Base-by-base conservation (phyloP, 1,284 basidiomycete genomes). In the Singerocomus rubriflavus region DNA sequence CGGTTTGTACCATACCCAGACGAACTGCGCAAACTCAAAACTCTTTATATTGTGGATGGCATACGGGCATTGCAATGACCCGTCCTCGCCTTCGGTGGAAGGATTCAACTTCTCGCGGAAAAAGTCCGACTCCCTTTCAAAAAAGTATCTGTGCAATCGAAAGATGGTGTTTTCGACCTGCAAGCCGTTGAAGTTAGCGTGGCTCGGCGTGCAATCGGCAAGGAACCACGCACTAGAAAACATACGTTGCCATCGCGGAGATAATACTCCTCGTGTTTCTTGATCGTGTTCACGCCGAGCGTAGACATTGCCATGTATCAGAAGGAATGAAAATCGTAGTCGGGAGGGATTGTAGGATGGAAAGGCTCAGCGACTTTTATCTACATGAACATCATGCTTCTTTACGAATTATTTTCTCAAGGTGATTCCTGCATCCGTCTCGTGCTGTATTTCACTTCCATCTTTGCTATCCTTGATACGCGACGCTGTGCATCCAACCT, bases 1-100 rank as follows among this genome's bases (percentile, higher is more conserved):
- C 84, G 80, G 79, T 46, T 85, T 84, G 48, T 88, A 88, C 65
- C 85, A 87, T 0, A 87, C 76, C 82, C 82, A 87, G 0, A 85
- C 61, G 26, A 88, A 80, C 6, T 75, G 71, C 0, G 78, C 75
- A 54, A 88, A 85, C 5, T 84, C 79, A 0, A 69, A 64, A 0
- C 70, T 61, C 1, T 64, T 71, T 4, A 78, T 70, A 2, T 78
- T 72, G 6, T 43, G 34, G 9, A 57, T 63, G 0, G 14, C 44
- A 5, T 49, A 65, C 0, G 57, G 65, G 4, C 78, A 72, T 6
- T 82, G 62, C 0, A 73, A 62, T 10, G 53, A 45, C 0, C 72
- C 56, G 66, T 71, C 12, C 74, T 56, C 52, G 7, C 10, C 31
- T 12, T 43, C 39, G 26, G 61, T 11, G 75, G 73, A n/a, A 59